Evolutionary conservation across 768 basidiomycete species (phyloP).

Genomic region (Tylopilus intermedius): DNA sequence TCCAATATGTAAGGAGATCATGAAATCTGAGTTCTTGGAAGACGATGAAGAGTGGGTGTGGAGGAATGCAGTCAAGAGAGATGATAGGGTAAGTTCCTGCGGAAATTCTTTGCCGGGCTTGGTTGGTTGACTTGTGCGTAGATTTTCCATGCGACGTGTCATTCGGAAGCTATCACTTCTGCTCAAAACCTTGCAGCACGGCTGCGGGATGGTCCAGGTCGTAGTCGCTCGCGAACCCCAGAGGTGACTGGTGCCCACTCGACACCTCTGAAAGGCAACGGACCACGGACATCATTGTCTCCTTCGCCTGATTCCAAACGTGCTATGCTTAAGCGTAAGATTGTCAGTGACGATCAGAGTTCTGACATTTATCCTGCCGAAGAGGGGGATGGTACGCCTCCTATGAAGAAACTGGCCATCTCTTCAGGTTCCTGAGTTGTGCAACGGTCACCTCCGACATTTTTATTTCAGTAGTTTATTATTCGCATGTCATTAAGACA

Average conservation of each 20-base stretch:
- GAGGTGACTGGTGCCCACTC: constrained; percentile 41
- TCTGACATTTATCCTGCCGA: constrained; percentile 28
- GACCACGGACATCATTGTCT: constrained; percentile 39
- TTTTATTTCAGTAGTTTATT: constrained; percentile 34
- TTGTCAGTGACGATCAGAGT: constrained; percentile 43
- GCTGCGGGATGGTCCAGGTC: constrained; percentile 54
- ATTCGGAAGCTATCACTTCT: constrained; percentile 70
- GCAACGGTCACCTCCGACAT: constrained; percentile 12
- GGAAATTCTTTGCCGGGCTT: neutral
- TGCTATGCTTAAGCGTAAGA: constrained; percentile 73
- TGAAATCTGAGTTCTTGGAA: constrained; percentile 89
- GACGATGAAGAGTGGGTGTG: constrained; percentile 99
- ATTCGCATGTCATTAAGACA: constrained; percentile 6
- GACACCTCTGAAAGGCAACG: constrained; percentile 34
- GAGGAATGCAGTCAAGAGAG: constrained; percentile 83
- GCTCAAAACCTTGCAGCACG: constrained; percentile 63
- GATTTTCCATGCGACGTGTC: constrained; percentile 95
- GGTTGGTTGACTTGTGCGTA: constrained; percentile 28
- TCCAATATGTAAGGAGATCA: constrained; percentile 92
- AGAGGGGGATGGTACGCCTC: constrained; percentile 52
- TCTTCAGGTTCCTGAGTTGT: constrained; percentile 20
- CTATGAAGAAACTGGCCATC: constrained; percentile 63
- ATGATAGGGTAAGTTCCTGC: constrained; percentile 59
- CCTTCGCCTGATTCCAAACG: constrained; percentile 50
- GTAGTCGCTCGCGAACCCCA: constrained; percentile 76